Evolutionary conservation across 768 basidiomycete species (phyloP), one percentile per base, ranked within the genome.

Genomic region (Suillus lakei): DNA sequence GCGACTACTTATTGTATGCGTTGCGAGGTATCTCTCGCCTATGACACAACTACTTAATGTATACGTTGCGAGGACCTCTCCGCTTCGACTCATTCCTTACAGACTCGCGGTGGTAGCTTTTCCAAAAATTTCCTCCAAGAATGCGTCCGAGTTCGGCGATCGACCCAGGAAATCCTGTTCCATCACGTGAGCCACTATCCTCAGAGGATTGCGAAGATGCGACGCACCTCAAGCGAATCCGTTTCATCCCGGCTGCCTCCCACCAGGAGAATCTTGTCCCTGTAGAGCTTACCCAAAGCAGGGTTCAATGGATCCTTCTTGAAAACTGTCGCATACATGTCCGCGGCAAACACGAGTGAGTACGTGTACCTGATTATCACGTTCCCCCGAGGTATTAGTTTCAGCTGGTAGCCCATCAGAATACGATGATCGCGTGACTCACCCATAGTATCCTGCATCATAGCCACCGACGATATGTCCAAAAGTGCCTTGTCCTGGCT

Each of bases 171-270:
- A 93, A 68, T 88, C 87, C 91, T 92, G 64, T 21, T 53, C 51
- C 66, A 60, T 43, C 39, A 39, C 36, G 41, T n/a, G 26, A 44
- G 50, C n/a, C 15, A 32, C 10, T 36, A 21, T 28, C 30, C 9
- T 21, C 53, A 28, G 41, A 13, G 30, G 3, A 51, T 44, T 13
- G 16, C 23, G 1, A n/a, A 41, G 41, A 18, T 63, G 26, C 34
- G 13, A 38, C 77, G 36, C 67, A 89, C 92, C 83, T 90, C 84
- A 64, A 96, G 83, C n/a, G 90, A 90, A 54, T 92, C 89, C 63
- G 88, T 76, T 69, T 95, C 94, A 67, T 96, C 93, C 15, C 90
- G 85, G 67, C 89, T 91, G 32, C 91, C 92, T 30, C 94, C 93
- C 9, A 85, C 85, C 38, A 79, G 76, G 21, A 96, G 82, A 66